phyloP scores from a whole-genome alignment of 129 eudicot species.

The Arctium lappa region DNA sequence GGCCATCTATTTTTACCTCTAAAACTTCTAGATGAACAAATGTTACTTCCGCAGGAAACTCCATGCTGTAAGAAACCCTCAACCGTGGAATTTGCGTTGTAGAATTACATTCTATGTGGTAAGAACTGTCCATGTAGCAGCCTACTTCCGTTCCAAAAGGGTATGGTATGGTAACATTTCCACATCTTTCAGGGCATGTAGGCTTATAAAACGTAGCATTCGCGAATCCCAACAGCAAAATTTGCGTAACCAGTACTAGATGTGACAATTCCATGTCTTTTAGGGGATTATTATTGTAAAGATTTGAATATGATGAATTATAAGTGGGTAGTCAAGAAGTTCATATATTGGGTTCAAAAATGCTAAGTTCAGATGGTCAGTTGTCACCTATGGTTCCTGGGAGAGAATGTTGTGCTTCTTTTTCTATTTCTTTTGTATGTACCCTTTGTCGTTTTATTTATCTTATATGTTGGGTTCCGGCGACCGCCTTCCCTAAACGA shows the following conservation, averaged over 20 bases:
- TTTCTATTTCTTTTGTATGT: not conserved
- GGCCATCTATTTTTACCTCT: too few species aligned
- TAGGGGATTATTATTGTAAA: not conserved
- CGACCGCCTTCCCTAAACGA: not conserved
- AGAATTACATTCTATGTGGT: not conserved
- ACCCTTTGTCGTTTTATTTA: not conserved
- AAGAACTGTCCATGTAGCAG: slow-evolving; percentile 15
- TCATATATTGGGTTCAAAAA: too few species aligned
- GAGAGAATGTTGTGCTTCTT: not conserved
- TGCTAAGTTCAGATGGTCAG: too few species aligned
- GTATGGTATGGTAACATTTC: slow-evolving; percentile 22
- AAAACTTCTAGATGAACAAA: too few species aligned
- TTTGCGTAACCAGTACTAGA: not conserved
- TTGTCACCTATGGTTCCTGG: slow-evolving; percentile 2
- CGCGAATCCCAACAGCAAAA: not conserved
- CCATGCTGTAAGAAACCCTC: too few species aligned
- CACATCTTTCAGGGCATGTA: slow-evolving; percentile 4
- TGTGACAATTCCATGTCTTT: slow-evolving; percentile 11
- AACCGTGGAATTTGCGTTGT: too few species aligned
- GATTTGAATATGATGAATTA: too few species aligned
- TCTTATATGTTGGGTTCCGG: not conserved
- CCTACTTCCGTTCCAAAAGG: slow-evolving; percentile 27
- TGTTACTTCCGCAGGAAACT: too few species aligned
- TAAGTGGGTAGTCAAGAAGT: too few species aligned
- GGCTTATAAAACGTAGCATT: not conserved